These are phyloP conservation scores for Solanum aculeatissimum DNA, from an alignment of 305 asterid genomes.

Conservation along the genomic window DNA sequence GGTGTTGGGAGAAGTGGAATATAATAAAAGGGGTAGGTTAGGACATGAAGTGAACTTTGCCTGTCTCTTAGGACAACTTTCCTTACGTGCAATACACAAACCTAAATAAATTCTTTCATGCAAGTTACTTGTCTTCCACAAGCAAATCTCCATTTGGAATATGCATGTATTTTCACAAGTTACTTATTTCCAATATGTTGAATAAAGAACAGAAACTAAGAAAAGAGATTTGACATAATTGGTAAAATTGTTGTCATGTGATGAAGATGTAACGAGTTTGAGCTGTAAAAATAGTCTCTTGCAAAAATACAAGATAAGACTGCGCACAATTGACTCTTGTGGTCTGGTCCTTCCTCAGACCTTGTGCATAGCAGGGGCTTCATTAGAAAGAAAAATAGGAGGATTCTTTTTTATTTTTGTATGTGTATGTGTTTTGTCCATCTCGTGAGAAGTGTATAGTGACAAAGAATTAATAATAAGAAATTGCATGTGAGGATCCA, in stretches of 20 bases:
- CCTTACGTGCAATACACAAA: constrained; percentile 29
- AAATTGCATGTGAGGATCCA: background rate
- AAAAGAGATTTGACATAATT: background rate
- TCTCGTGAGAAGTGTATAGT: background rate
- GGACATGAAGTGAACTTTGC: constrained; percentile 1
- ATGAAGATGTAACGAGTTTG: background rate
- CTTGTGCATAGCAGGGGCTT: background rate
- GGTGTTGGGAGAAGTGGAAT: background rate
- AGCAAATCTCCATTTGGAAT: background rate
- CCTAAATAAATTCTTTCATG: constrained; percentile 13
- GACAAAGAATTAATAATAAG: background rate
- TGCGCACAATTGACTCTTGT: too few species aligned
- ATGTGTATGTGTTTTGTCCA: background rate
- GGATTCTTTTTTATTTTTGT: background rate
- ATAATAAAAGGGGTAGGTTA: constrained; percentile 4
- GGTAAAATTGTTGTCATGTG: background rate
- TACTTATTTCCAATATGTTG: background rate
- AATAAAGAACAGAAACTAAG: background rate
- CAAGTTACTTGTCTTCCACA: constrained; percentile 22
- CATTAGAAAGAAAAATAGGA: background rate
- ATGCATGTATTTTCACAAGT: background rate
- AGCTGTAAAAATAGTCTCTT: background rate
- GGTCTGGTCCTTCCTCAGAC: background rate
- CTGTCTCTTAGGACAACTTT: background rate
- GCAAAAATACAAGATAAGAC: background rate